Conservation (phyloP, 176 grass and related monocot genomes). For the Aegilops sharonensis region DNA sequence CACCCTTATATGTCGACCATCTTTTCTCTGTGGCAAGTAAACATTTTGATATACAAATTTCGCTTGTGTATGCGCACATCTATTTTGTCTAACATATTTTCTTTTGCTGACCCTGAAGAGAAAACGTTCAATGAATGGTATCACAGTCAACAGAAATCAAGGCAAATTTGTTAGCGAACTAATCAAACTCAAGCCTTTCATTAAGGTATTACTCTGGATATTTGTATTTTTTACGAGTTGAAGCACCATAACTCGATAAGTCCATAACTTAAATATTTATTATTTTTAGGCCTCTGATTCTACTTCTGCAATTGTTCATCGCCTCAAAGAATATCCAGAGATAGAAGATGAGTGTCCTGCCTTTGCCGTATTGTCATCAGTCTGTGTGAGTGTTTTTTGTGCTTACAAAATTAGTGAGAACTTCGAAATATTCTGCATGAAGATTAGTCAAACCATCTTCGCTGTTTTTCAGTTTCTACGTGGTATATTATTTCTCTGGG, state of each 20-base stretch:
- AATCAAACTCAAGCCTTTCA: constrained; percentile 18
- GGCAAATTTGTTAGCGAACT: background rate
- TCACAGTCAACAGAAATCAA: background rate
- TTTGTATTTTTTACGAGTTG: background rate
- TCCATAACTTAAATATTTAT: background rate
- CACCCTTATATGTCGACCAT: constrained; percentile 23
- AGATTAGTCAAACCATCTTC: background rate
- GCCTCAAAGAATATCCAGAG: background rate
- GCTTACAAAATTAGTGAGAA: background rate
- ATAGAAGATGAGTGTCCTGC: background rate
- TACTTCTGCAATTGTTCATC: background rate
- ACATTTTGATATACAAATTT: background rate
- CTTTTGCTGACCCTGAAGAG: background rate
- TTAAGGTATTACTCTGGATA: constrained; percentile 9
- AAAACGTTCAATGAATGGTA: background rate
- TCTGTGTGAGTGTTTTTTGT: background rate
- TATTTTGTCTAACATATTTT: background rate
- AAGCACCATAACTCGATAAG: background rate
- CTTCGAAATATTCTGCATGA: background rate
- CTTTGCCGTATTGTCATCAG: background rate
- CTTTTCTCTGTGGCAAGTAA: background rate
- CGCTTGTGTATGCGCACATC: background rate
- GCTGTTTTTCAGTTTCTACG: background rate
- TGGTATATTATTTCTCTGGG: constrained; percentile 5
- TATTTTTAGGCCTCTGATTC: constrained; percentile 17